phyloP scores from a whole-genome alignment of 305 asterid genomes.

The Fraxinus latifolia region DNA sequence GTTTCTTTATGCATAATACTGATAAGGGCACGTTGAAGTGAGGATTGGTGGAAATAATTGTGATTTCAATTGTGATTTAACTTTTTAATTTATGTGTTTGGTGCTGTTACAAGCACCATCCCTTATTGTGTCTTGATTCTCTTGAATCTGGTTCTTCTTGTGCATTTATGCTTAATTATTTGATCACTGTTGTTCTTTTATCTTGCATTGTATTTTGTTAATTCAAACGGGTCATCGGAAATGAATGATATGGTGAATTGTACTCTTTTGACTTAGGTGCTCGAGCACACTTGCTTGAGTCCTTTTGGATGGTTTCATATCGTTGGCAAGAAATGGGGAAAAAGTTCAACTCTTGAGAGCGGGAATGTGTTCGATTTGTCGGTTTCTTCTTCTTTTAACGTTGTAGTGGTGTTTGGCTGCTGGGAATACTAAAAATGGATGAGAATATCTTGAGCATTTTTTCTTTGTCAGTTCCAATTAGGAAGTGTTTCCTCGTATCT shows the following conservation, averaged over 20 bases:
- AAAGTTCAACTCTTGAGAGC: not conserved
- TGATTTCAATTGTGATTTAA: not conserved
- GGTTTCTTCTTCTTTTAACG: not conserved
- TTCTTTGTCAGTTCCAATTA: not conserved
- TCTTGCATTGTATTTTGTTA: not conserved
- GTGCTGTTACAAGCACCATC: not conserved
- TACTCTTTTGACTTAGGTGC: not conserved
- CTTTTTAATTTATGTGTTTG: not conserved
- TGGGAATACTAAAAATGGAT: not conserved
- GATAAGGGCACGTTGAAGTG: not conserved
- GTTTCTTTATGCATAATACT: constrained; percentile 8
- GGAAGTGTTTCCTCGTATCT: not conserved
- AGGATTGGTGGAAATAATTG: not conserved
- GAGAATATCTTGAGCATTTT: not conserved
- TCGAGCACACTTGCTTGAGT: not conserved
- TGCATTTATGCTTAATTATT: not conserved
- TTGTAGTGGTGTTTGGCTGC: not conserved
- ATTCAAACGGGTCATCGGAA: not conserved
- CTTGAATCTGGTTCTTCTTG: not conserved
- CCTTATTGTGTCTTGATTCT: not conserved
- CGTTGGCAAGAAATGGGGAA: not conserved
- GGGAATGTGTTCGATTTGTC: not conserved
- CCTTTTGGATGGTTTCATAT: not conserved
- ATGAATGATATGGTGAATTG: not conserved
- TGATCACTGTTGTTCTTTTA: not conserved